These are phyloP conservation scores for Fusarium sambucinum DNA, from an alignment of 2,329 filamentous ascomycete genomes.

Conservation along the genomic window DNA sequence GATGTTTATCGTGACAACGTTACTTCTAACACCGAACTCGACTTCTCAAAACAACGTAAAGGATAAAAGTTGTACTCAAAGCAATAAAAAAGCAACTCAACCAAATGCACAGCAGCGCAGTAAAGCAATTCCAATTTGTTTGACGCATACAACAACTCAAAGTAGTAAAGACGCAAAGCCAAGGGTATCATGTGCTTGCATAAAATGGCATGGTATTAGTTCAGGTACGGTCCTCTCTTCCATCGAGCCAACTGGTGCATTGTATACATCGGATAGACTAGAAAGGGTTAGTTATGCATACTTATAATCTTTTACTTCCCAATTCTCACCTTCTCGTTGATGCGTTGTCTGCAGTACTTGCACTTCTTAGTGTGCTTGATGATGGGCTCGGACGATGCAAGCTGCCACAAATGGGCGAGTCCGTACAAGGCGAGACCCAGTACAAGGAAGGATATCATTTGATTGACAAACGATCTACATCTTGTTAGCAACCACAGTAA, in stretches of 20 bases:
- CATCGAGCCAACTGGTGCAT: slow-evolving; percentile 66
- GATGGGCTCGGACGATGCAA: slow-evolving; percentile 72
- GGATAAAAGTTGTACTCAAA: neutral
- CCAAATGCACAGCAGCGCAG: neutral
- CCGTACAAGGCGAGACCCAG: slow-evolving; percentile 74
- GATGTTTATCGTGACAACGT: neutral
- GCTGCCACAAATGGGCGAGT: slow-evolving; percentile 72
- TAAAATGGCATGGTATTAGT: neutral
- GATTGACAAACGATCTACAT: slow-evolving; percentile 69
- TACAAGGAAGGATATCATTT: slow-evolving; percentile 73
- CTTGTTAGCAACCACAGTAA: neutral
- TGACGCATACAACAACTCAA: neutral
- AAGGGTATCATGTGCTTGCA: slow-evolving; percentile 24
- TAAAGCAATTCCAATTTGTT: neutral
- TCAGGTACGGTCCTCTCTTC: slow-evolving; percentile 57
- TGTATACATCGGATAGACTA: slow-evolving; percentile 61
- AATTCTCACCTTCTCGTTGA: slow-evolving; percentile 69
- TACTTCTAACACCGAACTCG: neutral
- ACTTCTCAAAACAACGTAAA: neutral
- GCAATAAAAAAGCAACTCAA: neutral
- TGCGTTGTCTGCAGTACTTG: slow-evolving; percentile 72
- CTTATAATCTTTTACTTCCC: too few species aligned
- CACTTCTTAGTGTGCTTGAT: slow-evolving; percentile 79
- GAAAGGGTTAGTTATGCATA: slow-evolving; percentile 11
- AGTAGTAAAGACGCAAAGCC: neutral